Evolutionary conservation across 2,329 filamentous ascomycete species (phyloP), one percentile per base, ranked within the genome.

Genomic region (Botryotinia globosa): DNA sequence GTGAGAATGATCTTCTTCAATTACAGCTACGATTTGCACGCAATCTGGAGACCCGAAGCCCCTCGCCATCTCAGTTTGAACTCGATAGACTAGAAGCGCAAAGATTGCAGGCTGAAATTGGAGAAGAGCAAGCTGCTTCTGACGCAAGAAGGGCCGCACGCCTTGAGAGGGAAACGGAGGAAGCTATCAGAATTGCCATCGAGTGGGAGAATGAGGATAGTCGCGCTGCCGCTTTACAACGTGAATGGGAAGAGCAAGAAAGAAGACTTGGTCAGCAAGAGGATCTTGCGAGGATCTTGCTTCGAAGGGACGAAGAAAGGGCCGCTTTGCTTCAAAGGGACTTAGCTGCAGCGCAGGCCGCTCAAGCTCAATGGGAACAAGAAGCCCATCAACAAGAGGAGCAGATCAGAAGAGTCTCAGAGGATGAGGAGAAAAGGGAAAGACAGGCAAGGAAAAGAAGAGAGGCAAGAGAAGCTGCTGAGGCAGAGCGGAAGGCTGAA

Each of bases 171-270:
- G 70, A 72, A 39, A 68, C 54, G 25, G 62, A 68, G 29, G 70
- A 72, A 44, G 70, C 70, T 29, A 51, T 45, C 58, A 56, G 70
- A 67, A 59, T 72, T 42, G 70, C 70, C n/a, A 10, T 54, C 29
- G 70, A 72, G 48, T 72, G 70, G 70, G 70, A 72, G 25, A 48
- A 58, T n/a, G 63, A 72, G 39, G 70, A 72, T 37, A 72, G 37
- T 12, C 51, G 18, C 45, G 63, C 56, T 39, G 61, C 48, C 29
- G 29, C 54, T 39, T 22, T 61, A 20, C 54, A 72, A 18, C 70
- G 54, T 37, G 51, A 68, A 51, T 72, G 51, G 54, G 70, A 72
- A 22, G 69, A 65, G 45, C 37, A 65, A 56, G 69, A 70, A n/a
- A 61, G 68, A 9, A 70, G 32, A 14, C 29, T 70, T 37, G 42